A percentile compares a stretch with the other conserved stretches of the same genome.
These are phyloP conservation scores for Trichoderma asperellum DNA, from an alignment of 2,329 filamentous ascomycete species.

Conservation along the genomic window DNA sequence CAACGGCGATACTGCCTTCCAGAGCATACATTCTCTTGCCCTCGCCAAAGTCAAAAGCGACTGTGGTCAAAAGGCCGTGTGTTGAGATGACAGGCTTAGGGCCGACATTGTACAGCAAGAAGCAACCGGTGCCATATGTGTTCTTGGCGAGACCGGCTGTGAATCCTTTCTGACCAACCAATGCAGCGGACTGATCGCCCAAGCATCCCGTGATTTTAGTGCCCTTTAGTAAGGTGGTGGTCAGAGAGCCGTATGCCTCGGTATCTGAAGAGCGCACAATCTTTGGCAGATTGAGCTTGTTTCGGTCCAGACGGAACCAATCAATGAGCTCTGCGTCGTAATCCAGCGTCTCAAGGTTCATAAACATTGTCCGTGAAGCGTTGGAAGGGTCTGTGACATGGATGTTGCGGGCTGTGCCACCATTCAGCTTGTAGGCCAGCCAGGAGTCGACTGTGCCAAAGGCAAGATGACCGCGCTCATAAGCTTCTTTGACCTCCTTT, in stretches of 20 bases:
- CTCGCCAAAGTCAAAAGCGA: constrained; percentile 75
- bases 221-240: constrained; percentile 65
- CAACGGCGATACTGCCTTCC: constrained; percentile 77
- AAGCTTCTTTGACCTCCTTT: constrained; percentile 67
- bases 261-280: constrained; percentile 75
- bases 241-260: constrained; percentile 68
- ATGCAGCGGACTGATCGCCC: constrained; percentile 79
- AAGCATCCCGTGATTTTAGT: constrained; percentile 75
- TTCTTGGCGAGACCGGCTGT: constrained; percentile 78
- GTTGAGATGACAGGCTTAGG: constrained; percentile 77
- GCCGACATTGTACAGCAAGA: constrained; percentile 82
- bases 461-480: constrained; percentile 70
- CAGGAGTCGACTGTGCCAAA: constrained; percentile 84
- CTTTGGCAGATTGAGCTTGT: constrained; percentile 72
- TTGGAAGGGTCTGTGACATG: constrained; percentile 81
- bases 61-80: constrained; percentile 75
- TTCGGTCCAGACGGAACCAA: constrained; percentile 73
- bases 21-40: constrained; percentile 72
- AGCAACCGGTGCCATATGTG: constrained; percentile 85
- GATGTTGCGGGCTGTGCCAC: constrained; percentile 65
- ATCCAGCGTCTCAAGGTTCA: constrained; percentile 75
- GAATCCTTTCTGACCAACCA: constrained; percentile 81
- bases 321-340: constrained; percentile 74
- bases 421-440: constrained; percentile 80
- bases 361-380: constrained; percentile 86